A percentile compares a stretch with the other conserved stretches of the same genome.
Evolutionary conservation across 1,139 yeast genomes (phyloP).

Genomic region (Blastobotrys aristatus): DNA sequence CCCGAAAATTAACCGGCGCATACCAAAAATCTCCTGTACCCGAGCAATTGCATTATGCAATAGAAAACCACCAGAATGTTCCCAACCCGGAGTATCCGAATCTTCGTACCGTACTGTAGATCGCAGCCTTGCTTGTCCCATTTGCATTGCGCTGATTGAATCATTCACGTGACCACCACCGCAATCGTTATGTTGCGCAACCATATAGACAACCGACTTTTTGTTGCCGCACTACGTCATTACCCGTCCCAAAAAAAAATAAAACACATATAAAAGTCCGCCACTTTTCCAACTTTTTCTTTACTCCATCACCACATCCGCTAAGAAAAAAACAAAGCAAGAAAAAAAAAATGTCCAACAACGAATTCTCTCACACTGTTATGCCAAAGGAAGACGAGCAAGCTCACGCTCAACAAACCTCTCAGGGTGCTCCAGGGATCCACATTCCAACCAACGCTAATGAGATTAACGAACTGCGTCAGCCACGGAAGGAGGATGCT

Average conservation of each 20-base stretch:
- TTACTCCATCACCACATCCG: background rate
- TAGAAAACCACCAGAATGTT: too few species aligned
- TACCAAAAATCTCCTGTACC: too few species aligned
- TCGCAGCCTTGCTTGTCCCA: too few species aligned
- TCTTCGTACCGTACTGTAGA: too few species aligned
- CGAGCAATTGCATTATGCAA: too few species aligned
- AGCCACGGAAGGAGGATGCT: conserved; percentile 31
- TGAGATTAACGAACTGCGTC: conserved; percentile 27
- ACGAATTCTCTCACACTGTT: conserved; percentile 27
- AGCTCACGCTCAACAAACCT: conserved; percentile 15
- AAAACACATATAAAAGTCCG: background rate
- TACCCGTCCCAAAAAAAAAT: background rate
- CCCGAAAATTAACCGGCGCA: too few species aligned
- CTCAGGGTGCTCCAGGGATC: conserved; percentile 29
- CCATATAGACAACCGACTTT: background rate
- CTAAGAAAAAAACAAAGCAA: background rate
- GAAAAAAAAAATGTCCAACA: background rate
- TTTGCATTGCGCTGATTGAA: too few species aligned
- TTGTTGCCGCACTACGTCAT: background rate
- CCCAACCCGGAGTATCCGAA: too few species aligned
- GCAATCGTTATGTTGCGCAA: too few species aligned
- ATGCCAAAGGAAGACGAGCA: conserved; percentile 29
- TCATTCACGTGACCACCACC: too few species aligned
- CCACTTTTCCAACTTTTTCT: background rate
- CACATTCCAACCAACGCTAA: conserved; percentile 28